Percentiles rank a stretch among this genome's conserved stretches.
phyloP scores from a whole-genome alignment of 192 early-diverging fungal species.

The Anaeromyces robustus region DNA sequence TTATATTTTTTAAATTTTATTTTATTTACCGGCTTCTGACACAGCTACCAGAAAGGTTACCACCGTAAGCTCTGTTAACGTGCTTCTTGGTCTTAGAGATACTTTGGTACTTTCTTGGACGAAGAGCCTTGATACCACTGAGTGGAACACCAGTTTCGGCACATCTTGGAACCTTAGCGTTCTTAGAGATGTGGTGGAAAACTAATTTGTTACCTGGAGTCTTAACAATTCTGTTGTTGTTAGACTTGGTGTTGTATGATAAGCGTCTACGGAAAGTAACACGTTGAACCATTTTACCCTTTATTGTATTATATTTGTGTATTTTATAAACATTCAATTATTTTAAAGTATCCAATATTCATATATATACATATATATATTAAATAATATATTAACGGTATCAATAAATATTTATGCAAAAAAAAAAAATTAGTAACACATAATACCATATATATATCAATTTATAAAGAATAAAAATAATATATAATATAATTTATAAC shows the following conservation, averaged over 20 bases:
- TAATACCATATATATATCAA: no score
- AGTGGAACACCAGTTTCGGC: slow-evolving; percentile 90
- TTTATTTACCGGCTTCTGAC: slow-evolving; percentile 36
- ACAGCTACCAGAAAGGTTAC: slow-evolving; percentile 83
- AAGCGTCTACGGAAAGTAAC: slow-evolving; percentile 71
- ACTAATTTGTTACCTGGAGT: slow-evolving; percentile 87
- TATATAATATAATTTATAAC: no score
- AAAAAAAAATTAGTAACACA: no score
- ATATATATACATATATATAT: no score
- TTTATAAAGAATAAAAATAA: no score
- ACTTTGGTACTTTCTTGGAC: slow-evolving; percentile 77
- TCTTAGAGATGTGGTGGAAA: slow-evolving; percentile 84
- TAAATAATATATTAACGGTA: no score
- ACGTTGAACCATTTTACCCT: slow-evolving; percentile 51
- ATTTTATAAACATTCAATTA: no score
- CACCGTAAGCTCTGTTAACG: slow-evolving; percentile 93
- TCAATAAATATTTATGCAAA: no score
- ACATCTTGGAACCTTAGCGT: slow-evolving; percentile 78
- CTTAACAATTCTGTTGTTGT: slow-evolving; percentile 72
- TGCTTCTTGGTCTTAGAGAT: slow-evolving; percentile 85
- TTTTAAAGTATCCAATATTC: no score
- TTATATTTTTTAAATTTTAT: neutral
- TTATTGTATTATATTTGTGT: neutral
- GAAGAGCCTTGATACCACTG: slow-evolving; percentile 80
- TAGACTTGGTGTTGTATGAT: slow-evolving; percentile 82